Evolutionary conservation across 768 basidiomycete genomes (phyloP).

Genomic region (Cystobasidium ongulense): DNA sequence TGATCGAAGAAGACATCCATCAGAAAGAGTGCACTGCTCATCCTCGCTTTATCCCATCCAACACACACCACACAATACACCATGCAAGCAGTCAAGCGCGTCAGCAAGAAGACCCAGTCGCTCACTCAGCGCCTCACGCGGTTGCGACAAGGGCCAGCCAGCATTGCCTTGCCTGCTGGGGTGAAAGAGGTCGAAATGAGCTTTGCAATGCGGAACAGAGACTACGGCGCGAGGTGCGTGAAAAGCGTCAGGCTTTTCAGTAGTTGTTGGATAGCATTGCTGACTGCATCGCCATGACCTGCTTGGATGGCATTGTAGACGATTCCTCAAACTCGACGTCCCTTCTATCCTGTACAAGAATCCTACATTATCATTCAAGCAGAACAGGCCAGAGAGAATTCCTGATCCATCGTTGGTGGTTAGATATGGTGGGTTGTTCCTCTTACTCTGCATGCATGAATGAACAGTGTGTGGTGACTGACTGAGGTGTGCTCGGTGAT

Average conservation of each 20-base stretch:
- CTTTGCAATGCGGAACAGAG: slow-evolving; percentile 18
- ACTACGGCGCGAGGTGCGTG: slow-evolving; percentile 25
- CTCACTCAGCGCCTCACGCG: neutral
- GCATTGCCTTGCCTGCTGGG: neutral
- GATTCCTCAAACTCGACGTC: slow-evolving; percentile 3
- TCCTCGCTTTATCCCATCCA: neutral
- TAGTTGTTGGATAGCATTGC: neutral
- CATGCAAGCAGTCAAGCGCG: slow-evolving; percentile 5
- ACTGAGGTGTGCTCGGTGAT: neutral
- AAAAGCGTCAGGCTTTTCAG: neutral
- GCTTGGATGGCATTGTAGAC: neutral
- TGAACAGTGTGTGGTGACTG: neutral
- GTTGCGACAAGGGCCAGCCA: slow-evolving; percentile 16
- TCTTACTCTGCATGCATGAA: neutral
- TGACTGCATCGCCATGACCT: neutral
- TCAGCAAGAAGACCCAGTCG: slow-evolving; percentile 16
- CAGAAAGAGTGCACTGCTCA: no score
- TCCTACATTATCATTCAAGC: neutral
- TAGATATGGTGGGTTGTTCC: slow-evolving; percentile 7
- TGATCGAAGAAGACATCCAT: neutral
- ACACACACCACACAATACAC: slow-evolving; percentile 18
- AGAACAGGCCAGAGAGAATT: slow-evolving; percentile 9
- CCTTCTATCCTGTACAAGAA: slow-evolving; percentile 16
- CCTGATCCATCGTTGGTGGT: slow-evolving; percentile 8
- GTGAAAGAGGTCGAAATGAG: slow-evolving; percentile 18